A percentile compares a stretch with the other conserved stretches of the same genome.
phyloP scores from a whole-genome alignment of 148 eudicot species.

The Beta vulgaris region DNA sequence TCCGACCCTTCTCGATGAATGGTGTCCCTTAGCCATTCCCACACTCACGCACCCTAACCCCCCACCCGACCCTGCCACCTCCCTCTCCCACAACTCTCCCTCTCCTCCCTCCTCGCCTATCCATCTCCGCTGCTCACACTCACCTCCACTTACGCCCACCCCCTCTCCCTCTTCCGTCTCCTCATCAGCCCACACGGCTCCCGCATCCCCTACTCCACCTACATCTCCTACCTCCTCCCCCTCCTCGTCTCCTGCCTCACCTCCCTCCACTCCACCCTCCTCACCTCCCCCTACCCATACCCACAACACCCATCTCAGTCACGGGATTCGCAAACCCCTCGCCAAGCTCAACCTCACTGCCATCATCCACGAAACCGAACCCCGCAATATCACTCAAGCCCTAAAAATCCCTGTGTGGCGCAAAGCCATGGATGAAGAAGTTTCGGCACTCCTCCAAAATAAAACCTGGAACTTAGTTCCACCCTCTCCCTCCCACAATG shows the following conservation, averaged over 20 bases:
- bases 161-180: neutral
- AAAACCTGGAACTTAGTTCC: conserved; percentile 5
- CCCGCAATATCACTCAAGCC: neutral
- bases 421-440: neutral
- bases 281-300: too few species aligned
- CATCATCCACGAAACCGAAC: neutral
- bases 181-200: neutral
- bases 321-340: conserved; percentile 5
- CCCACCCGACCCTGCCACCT: neutral
- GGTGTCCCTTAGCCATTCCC: too few species aligned
- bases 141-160: too few species aligned
- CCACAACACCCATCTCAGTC: neutral
- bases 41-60: neutral
- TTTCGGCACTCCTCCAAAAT: neutral
- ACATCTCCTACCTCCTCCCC: neutral
- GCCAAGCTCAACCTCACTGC: neutral
- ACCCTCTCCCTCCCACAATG: neutral
- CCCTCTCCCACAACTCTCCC: neutral
- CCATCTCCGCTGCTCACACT: neutral
- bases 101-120: neutral
- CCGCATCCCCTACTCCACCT: neutral
- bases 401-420: neutral
- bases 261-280: too few species aligned
- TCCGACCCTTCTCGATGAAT: too few species aligned
- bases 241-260: neutral